These are phyloP conservation scores for Shiraia sp. DNA, from an alignment of 2,329 filamentous ascomycete species.

Conservation along the genomic window DNA sequence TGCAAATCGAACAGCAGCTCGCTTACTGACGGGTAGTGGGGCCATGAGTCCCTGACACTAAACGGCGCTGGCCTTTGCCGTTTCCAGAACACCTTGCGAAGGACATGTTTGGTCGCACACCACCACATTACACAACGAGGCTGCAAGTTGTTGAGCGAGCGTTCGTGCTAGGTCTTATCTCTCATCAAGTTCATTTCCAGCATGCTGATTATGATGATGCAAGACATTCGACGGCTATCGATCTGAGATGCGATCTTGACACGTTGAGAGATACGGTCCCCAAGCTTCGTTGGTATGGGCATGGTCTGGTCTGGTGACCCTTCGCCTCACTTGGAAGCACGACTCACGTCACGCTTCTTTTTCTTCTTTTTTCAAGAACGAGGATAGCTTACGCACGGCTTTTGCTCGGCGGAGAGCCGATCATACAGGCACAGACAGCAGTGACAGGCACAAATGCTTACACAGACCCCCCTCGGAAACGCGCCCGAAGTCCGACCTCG, in stretches of 20 bases:
- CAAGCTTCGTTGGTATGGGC: too few relatives aligned
- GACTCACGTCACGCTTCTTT: too few relatives aligned
- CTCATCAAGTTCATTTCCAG: background rate
- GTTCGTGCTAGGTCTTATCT: background rate
- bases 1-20: too few relatives aligned
- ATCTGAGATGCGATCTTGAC: too few relatives aligned
- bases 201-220: background rate
- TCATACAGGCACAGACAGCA: slow-evolving; percentile 17
- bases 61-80: slow-evolving; percentile 6
- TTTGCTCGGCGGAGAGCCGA: slow-evolving; percentile 22
- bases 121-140: background rate
- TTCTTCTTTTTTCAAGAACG: background rate
- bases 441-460: slow-evolving; percentile 10
- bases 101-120: background rate
- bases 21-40: slow-evolving; percentile 12
- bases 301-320: background rate
- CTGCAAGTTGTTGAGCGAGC: slow-evolving; percentile 2
- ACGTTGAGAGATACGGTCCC: too few relatives aligned
- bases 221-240: background rate
- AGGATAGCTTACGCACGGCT: too few relatives aligned
- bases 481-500: slow-evolving; percentile 1
- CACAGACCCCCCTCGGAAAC: too few relatives aligned
- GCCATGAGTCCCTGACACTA: slow-evolving; percentile 6
- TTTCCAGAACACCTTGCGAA: slow-evolving; percentile 18
- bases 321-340: slow-evolving; percentile 9